phyloP scores from a whole-genome alignment of 2,329 filamentous ascomycete genomes.

The Alternaria sp. region DNA sequence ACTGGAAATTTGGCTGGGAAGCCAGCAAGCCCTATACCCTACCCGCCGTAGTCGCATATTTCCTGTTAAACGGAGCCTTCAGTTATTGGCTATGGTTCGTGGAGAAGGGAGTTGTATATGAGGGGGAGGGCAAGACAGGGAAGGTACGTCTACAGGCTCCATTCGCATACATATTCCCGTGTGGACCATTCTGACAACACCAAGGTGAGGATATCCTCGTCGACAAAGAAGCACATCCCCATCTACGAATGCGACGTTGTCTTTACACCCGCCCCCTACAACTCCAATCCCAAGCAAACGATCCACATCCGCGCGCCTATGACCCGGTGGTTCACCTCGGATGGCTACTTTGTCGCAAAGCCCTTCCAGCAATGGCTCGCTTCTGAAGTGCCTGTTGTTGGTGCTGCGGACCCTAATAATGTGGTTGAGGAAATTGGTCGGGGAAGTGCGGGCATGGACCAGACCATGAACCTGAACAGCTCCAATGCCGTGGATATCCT shows the following conservation, averaged over 20 bases:
- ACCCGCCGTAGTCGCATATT: constrained; percentile 80
- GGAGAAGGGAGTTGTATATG: constrained; percentile 83
- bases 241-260: constrained; percentile 79
- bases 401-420: constrained; percentile 68
- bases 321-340: constrained; percentile 74
- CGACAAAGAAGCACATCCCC: constrained; percentile 79
- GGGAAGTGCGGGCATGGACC: constrained; percentile 37
- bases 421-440: constrained; percentile 56
- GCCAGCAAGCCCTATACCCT: constrained; percentile 82
- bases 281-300: constrained; percentile 49
- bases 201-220: constrained; percentile 76
- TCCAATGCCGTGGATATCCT: constrained; percentile 47
- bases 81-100: constrained; percentile 86
- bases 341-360: constrained; percentile 76
- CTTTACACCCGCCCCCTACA: constrained; percentile 51
- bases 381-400: constrained; percentile 70
- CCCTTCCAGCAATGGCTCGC: constrained; percentile 84
- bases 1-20: constrained; percentile 92
- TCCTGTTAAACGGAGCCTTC: constrained; percentile 77
- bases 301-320: constrained; percentile 71
- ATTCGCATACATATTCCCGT: too few relatives aligned
- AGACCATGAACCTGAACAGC: constrained; percentile 39
- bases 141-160: constrained; percentile 58
- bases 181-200: neutral
- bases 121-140: constrained; percentile 73